Evolutionary conservation across 1,284 basidiomycete species (phyloP), one percentile per base, ranked within the genome.

Genomic region (Puccinia coronata): DNA sequence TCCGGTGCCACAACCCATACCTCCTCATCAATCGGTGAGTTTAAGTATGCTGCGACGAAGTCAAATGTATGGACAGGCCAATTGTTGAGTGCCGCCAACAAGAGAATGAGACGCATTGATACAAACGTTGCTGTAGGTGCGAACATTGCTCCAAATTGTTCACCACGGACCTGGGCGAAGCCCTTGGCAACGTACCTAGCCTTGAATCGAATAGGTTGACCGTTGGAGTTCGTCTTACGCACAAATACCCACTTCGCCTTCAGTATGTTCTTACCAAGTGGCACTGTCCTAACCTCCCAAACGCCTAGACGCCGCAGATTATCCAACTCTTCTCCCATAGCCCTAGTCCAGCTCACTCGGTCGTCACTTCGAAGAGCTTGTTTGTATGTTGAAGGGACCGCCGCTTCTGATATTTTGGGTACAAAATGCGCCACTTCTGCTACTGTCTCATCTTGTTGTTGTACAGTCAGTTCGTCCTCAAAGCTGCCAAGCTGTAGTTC

Each of bases 61-160:
- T 71, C 20, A 25, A 71, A 71, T 6, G 36, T 43, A 8, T 71
- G 36, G 11, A 71, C 69, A 1, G 23, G 39, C 69, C 69, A 71
- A 6, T 49, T 28, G 1, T n/a, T 1, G 2, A 4, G 8, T n/a
- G 69, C 36, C 25, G 69, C 69, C 14, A 71, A 5, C 4, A 43
- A 47, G 1, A 71, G 69, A 1, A 71, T 25, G 2, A 72, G 16
- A 9, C 36, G 69, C 25, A 71, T 25, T 12, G 69, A 71, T 8
- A 28, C 67, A 41, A 71, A 39, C 8, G 43, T 43, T 16, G 25
- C 41, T 5, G 36, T 47, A 3, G 69, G 69, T 1, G 41, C 36
- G 23, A 71, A 71, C 9, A 47, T 72, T 14, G 28, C 47, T 2
- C 20, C 23, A 34, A 25, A 72, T 6, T 72, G 31, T 23, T 47